Conservation (phyloP, 129 eudicot genomes). For the Saussurea involucrata region DNA sequence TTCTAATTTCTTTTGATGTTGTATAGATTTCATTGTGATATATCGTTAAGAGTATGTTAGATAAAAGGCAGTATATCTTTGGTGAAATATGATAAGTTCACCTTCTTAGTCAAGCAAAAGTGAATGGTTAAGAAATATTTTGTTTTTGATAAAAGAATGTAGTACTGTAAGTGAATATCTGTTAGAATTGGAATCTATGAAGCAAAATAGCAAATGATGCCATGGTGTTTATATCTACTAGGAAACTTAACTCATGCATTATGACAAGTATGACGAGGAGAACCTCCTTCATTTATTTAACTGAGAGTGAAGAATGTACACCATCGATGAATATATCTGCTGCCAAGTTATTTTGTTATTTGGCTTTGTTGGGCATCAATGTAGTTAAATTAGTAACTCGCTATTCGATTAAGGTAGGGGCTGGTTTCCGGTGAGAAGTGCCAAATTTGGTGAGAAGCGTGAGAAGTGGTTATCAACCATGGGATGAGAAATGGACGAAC, state of each 20-base stretch:
- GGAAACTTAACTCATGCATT: conserved; percentile 6
- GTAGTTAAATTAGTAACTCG: neutral
- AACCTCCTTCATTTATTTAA: neutral
- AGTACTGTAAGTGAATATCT: neutral
- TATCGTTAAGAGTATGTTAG: neutral
- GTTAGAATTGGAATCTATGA: neutral
- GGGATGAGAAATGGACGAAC: too few species aligned
- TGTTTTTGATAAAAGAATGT: neutral
- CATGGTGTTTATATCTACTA: neutral
- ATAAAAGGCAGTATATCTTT: neutral
- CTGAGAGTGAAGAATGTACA: neutral
- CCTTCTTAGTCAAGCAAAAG: neutral
- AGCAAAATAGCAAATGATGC: neutral
- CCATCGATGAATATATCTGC: neutral
- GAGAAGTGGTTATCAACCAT: too few species aligned
- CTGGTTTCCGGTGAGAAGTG: too few species aligned
- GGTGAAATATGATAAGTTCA: neutral
- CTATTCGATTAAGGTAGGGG: neutral
- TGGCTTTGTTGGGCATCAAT: neutral
- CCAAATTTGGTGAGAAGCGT: too few species aligned
- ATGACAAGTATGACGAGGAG: neutral
- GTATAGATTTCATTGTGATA: conserved; percentile 2
- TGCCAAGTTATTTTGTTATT: neutral
- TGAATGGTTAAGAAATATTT: neutral
- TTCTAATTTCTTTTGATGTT: neutral